These are phyloP conservation scores for Pistacia vera DNA, from an alignment of 345 rosid species.

Conservation along the genomic window DNA sequence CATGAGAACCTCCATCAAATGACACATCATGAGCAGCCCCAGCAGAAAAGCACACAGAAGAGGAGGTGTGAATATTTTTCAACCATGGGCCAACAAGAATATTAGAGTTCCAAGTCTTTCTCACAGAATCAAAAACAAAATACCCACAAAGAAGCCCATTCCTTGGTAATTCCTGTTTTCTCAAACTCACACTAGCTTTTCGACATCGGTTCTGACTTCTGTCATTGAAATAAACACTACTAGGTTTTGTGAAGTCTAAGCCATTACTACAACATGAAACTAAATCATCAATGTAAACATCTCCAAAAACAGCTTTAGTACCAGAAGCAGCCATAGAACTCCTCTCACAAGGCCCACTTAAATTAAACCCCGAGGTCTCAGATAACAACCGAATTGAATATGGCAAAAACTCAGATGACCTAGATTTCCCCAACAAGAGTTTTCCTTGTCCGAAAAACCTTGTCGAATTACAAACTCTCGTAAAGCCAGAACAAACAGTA, in stretches of 20 bases:
- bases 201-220: conserved; percentile 38
- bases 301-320: conserved; percentile 67
- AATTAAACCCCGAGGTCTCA: conserved; percentile 21
- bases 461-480: conserved; percentile 25
- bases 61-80: conserved; percentile 44
- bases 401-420: conserved; percentile 18
- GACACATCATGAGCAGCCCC: conserved; percentile 68
- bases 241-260: conserved; percentile 54
- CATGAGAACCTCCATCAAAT: conserved; percentile 51
- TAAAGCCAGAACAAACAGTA: conserved; percentile 41
- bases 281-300: conserved; percentile 65
- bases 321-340: conserved; percentile 70
- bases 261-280: conserved; percentile 53
- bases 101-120: conserved; percentile 26
- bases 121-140: conserved; percentile 34
- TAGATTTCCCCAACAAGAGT: conserved; percentile 16
- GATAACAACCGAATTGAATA: conserved; percentile 26
- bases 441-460: conserved; percentile 28
- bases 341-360: conserved; percentile 24
- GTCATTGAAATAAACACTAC: conserved; percentile 54
- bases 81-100: conserved; percentile 32
- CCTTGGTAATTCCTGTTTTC: conserved; percentile 35
- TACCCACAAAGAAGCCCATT: conserved; percentile 46
- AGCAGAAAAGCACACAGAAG: conserved; percentile 40
- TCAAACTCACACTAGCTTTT: conserved; percentile 52